Evolutionary conservation across 306 rosid species (phyloP).

Genomic region (Dalbergia oliveri): DNA sequence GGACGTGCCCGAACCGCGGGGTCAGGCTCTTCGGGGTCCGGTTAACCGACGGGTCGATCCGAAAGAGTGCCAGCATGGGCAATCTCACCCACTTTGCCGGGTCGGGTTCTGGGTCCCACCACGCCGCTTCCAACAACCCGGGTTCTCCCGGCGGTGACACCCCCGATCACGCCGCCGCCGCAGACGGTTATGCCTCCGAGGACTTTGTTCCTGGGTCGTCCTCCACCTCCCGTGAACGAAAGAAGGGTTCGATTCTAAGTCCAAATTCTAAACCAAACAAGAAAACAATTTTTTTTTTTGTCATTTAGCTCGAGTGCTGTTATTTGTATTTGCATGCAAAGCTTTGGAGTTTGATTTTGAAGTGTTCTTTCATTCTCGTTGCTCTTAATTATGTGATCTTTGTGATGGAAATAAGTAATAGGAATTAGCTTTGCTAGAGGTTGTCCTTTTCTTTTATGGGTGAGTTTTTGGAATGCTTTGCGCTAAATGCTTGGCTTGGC

Average conservation of each 20-base stretch:
- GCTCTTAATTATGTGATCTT: background rate
- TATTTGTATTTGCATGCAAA: slow-evolving; percentile 20
- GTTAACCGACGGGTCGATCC: slow-evolving; percentile 91
- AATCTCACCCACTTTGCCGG: slow-evolving; percentile 86
- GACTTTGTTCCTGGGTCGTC: slow-evolving; percentile 98
- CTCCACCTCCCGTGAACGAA: slow-evolving; percentile 88
- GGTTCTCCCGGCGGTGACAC: slow-evolving; percentile 87
- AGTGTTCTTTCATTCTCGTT: background rate
- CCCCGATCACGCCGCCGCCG: slow-evolving; percentile 76
- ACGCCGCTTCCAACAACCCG: slow-evolving; percentile 62
- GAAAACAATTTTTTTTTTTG: background rate
- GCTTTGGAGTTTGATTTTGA: background rate
- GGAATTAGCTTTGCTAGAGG: slow-evolving; percentile 1
- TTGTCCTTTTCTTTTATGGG: background rate
- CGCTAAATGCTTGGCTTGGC: background rate
- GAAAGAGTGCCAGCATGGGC: slow-evolving; percentile 98
- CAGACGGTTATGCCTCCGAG: slow-evolving; percentile 95
- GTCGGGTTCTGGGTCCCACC: slow-evolving; percentile 52
- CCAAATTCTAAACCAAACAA: too few species aligned
- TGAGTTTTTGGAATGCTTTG: slow-evolving; percentile 41
- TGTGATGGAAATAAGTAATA: background rate
- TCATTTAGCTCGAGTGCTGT: background rate
- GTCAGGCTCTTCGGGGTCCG: slow-evolving; percentile 95
- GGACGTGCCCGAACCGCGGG: slow-evolving; percentile 96
- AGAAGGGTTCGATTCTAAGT: slow-evolving; percentile 72